Base-by-base conservation (phyloP, 148 eudicot species). In the Gaultheria prostrata region DNA sequence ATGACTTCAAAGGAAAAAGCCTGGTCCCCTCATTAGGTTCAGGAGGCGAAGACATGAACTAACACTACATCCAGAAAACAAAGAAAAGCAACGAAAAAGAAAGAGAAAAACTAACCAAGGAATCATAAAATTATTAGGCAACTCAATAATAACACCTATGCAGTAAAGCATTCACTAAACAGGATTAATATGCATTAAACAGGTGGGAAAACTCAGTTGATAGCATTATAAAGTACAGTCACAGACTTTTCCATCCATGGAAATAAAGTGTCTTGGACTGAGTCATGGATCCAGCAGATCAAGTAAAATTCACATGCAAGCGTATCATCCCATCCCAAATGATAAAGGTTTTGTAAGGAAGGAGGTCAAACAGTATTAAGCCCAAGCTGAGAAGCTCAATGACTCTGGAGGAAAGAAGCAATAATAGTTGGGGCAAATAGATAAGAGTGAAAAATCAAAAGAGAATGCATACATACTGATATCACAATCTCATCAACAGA, bases 41-140 rank as follows among this genome's bases (percentile, higher is more conserved):
- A 61, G 67, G 67, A n/a, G 67, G 67, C 67, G n/a, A n/a, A 61
- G 67, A 61, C 67, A 61, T 61, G 28, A 57, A 57, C 65, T 57
- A n/a, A 57, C 26, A 57, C 26, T 20, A 57, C n/a, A 20, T 21
- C 11, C 65, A 20, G 10, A 21, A 57, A n/a, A n/a, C 8, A 26
- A 63, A 1, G 70, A 8, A 63, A 63, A 12, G 32, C 32, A 63
- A 63, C 53, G 11, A 63, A 61, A n/a, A 63, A 72, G 48, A 17
- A 35, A 39, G 11, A 33, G 24, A 35, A 11, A 15, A 18, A 35
- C 6, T 17, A 33, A 35, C 21, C 39, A 6, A 30, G 6, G 6
- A 30, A 14, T 7, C 9, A 15, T 35, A 71, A 32, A 32, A 15
- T 1, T 6, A 35, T 30, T 15, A 18, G n/a, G 48, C 24, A 20